Evolutionary conservation across 305 asterid genomes (phyloP).

Genomic region (Rubia occidens): DNA sequence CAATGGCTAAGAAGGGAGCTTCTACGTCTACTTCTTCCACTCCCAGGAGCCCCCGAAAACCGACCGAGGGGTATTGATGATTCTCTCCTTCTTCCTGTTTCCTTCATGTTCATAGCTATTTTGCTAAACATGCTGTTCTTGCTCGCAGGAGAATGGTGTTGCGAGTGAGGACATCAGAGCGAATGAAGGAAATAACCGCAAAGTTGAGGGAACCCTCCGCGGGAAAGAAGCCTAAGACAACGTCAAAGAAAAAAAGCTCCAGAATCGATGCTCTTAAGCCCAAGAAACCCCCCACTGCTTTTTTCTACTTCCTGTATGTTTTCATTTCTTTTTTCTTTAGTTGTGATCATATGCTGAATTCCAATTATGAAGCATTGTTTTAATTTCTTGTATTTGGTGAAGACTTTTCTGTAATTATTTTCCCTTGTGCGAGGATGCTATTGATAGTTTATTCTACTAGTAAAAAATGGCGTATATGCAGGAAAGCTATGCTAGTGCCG

Average conservation of each 20-base stretch:
- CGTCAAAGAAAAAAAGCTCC: conserved; percentile 30
- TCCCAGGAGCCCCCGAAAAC: conserved; percentile 12
- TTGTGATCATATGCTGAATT: neutral
- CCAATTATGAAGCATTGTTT: neutral
- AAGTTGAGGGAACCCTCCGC: conserved; percentile 14
- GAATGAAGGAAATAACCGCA: conserved; percentile 25
- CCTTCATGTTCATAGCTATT: neutral
- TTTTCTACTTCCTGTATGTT: conserved; percentile 75
- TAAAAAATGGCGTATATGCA: too few species aligned
- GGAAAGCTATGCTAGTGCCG: too few species aligned
- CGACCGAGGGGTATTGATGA: conserved; percentile 31
- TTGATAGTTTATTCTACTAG: too few species aligned
- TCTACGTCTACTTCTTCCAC: conserved; percentile 36
- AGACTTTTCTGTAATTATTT: too few species aligned
- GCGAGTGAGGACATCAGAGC: conserved; percentile 29
- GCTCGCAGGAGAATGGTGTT: conserved; percentile 39
- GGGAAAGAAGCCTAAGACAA: conserved; percentile 32
- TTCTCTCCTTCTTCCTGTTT: neutral
- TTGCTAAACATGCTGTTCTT: neutral
- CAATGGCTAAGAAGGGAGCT: conserved; percentile 40
- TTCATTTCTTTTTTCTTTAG: neutral
- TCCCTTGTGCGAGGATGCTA: too few species aligned
- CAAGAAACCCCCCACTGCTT: conserved; percentile 96
- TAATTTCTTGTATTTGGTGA: too few species aligned
- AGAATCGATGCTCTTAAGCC: conserved; percentile 66